Evolutionary conservation across 2,329 filamentous ascomycete species (phyloP), one percentile per base, ranked within the genome.

Genomic region (Pseudocercospora eumusae): DNA sequence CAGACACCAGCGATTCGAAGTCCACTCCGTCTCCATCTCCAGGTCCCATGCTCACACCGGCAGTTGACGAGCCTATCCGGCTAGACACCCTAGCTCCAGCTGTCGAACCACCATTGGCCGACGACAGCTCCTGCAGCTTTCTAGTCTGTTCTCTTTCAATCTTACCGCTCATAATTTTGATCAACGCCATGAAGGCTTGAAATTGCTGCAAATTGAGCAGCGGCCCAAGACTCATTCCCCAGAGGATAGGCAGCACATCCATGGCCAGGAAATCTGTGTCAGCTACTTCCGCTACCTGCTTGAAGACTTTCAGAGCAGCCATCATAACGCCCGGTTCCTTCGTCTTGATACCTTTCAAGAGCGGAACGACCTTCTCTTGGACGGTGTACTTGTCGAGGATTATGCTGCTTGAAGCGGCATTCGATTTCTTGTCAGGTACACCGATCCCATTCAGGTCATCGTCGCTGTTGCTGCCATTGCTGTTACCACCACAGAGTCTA

Each of bases 281-380:
- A 4, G 90, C 93, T 20, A 89, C 83, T 55, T 86, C 85, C 8
- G 92, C 92, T 27, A 99, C 88, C 54, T 96, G 89, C 55, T 85
- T 86, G 67, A 98, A 87, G 0, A 97, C 92, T 59, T 88, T 88
- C 33, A 98, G 81, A 0, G 92, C 89, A 5, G 93, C 93, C 82
- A 98, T 90, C 91, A 98, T 98, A 9, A 99, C 95, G 7, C 92
- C 93, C 0, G 95, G 95, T 75, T 99, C 95, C 74, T 96, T 98
- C 0, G 95, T 99, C 77, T 96, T 98, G 79, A 99, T 98, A 1
- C 83, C 92, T 72, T 91, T 92, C 64, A 99, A 83, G 4, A 98
- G 79, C 0, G 95, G 95, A 0, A 98, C 85, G 33, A 99, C 90
- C 79, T 97, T 98, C 74, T 99, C 95, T 75, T 99, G 95, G 79